Evolutionary conservation across 495 filamentous ascomycete species (phyloP).

Genomic region (Penicillium cataractarum): DNA sequence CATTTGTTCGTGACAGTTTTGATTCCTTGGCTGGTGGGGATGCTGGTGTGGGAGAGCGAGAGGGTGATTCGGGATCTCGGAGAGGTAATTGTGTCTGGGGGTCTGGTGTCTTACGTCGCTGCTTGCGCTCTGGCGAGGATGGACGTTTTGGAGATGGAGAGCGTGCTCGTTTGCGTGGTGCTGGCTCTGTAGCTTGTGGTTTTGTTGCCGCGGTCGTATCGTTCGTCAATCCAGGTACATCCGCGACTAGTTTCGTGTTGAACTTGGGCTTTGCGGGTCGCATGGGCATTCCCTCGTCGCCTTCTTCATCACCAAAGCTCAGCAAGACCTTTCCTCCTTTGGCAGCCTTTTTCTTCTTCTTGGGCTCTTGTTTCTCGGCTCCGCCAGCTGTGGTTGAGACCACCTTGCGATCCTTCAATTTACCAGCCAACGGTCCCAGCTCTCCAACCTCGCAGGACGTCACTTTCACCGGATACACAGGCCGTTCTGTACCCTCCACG

Average conservation of each 20-base stretch:
- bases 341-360: constrained; percentile 76
- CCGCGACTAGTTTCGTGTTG: constrained; percentile 78
- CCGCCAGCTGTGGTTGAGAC: constrained; percentile 38
- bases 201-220: constrained; percentile 16
- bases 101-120: constrained; percentile 39
- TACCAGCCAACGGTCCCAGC: constrained; percentile 86
- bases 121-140: constrained; percentile 32
- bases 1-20: constrained; percentile 75
- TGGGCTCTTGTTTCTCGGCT: constrained; percentile 46
- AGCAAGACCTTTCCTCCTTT: constrained; percentile 79
- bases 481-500: constrained; percentile 77
- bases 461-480: constrained; percentile 84
- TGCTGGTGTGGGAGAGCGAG: constrained; percentile 51
- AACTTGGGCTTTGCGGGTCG: constrained; percentile 85
- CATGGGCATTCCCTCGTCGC: constrained; percentile 59
- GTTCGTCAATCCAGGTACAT: constrained; percentile 33
- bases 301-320: constrained; percentile 90
- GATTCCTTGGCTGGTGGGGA: constrained; percentile 57
- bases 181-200: constrained; percentile 14
- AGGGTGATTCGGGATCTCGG: constrained; percentile 52
- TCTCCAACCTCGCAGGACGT: constrained; percentile 72
- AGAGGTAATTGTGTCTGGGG: constrained; percentile 49
- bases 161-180: constrained; percentile 34
- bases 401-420: constrained; percentile 72
- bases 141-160: constrained; percentile 32